A percentile compares a stretch with the other conserved stretches of the same genome.
These are phyloP conservation scores for Trametes punicea DNA, from an alignment of 768 basidiomycete genomes.

Conservation along the genomic window DNA sequence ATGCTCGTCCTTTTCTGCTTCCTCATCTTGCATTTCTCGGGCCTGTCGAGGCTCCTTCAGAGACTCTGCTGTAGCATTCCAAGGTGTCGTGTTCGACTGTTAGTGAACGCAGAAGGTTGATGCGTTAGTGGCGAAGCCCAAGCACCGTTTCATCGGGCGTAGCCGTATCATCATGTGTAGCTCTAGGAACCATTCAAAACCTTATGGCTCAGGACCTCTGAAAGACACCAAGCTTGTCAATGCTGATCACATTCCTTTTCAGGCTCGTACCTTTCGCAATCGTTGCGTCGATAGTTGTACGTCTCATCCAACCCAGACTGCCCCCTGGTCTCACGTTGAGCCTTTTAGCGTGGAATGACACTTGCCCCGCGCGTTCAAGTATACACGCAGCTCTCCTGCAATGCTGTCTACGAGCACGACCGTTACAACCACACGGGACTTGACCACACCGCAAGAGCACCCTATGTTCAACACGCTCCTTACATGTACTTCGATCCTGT, in stretches of 20 bases:
- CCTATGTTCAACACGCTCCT: neutral
- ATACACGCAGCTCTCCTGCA: slow-evolving; percentile 74
- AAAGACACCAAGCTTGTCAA: too few species aligned
- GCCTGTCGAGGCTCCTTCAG: too few species aligned
- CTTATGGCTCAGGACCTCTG: too few species aligned
- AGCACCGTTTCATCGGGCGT: too few species aligned
- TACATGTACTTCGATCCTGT: neutral
- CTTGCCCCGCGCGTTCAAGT: slow-evolving; percentile 77
- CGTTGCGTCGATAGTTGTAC: slow-evolving; percentile 61
- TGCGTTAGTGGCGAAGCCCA: neutral
- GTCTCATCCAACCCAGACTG: slow-evolving; percentile 22
- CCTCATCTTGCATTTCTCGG: too few species aligned
- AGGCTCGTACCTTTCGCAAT: slow-evolving; percentile 77
- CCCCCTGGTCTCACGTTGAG: neutral
- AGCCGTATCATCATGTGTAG: too few species aligned
- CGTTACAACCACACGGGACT: slow-evolving; percentile 37
- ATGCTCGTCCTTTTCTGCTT: too few species aligned
- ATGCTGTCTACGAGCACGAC: slow-evolving; percentile 43
- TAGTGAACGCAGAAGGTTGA: too few species aligned
- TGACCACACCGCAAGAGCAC: slow-evolving; percentile 1
- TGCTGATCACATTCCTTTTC: neutral
- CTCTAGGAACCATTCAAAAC: too few species aligned
- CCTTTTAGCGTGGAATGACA: slow-evolving; percentile 68
- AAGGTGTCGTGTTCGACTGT: too few species aligned
- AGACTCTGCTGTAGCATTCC: too few species aligned